Evolutionary conservation across 1,284 basidiomycete genomes (phyloP).

Genomic region (Butyriboletus appendiculatus): DNA sequence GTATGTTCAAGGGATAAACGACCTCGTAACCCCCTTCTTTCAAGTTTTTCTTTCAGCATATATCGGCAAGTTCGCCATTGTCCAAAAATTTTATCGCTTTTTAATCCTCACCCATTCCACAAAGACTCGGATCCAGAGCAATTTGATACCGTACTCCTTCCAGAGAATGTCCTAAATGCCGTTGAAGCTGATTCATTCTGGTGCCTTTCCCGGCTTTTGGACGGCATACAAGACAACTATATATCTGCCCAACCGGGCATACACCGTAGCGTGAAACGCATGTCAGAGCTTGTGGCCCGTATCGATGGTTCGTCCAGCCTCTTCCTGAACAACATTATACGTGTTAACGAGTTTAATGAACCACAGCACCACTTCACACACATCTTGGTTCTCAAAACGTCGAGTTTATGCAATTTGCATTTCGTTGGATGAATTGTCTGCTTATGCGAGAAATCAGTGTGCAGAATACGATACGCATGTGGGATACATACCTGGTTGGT

Average conservation of each 20-base stretch:
- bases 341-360: not conserved
- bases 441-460: conserved; percentile 96
- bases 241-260: conserved; percentile 95
- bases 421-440: conserved; percentile 98
- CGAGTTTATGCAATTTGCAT: conserved; percentile 98
- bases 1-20: conserved; percentile 98
- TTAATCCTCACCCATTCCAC: conserved; percentile 9
- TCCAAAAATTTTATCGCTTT: not conserved
- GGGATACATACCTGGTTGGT: conserved; percentile 95
- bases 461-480: conserved; percentile 95
- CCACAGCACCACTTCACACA: conserved; percentile 72
- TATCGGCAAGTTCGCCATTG: conserved; percentile 60
- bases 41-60: conserved; percentile 92
- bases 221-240: conserved; percentile 98
- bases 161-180: conserved; percentile 70
- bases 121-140: conserved; percentile 85
- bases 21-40: conserved; percentile 94
- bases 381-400: conserved; percentile 90
- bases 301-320: conserved; percentile 70
- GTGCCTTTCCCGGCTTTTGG: conserved; percentile 91
- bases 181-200: conserved; percentile 96
- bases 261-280: conserved; percentile 85
- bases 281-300: conserved; percentile 89
- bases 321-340: not conserved
- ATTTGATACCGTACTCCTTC: conserved; percentile 80